Base-by-base conservation (phyloP, 2,329 filamentous ascomycete genomes). In the Pseudogymnoascus sp. region DNA sequence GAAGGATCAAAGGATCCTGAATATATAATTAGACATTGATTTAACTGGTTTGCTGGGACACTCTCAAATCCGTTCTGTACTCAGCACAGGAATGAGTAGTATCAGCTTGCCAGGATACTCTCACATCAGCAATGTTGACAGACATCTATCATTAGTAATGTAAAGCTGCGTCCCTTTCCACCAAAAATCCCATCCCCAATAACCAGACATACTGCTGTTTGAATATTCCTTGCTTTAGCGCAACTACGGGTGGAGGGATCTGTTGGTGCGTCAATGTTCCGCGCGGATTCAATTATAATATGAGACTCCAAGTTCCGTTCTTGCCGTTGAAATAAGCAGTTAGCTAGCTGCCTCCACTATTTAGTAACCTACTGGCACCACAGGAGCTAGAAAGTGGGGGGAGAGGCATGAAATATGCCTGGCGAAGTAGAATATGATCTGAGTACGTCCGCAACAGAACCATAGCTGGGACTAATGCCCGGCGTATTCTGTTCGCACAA, bases 321-420 rank as follows among this genome's bases (percentile, higher is more conserved):
- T 57, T 33, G 50, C 50, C 28, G 50, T 57, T 57, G 17, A 33
- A 57, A 57, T 57, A 57, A 57, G 50, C 50, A 19, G 50, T 33
- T 31, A 19, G 50, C 26, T 33, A 21, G 28, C 6, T 19, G 9
- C 26, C 26, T 33, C 50, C 28, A 33, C 15, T 33, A 57, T 57
- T 33, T 15, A 33, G 10, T 57, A 9, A 17, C 47, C 26, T 17
- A 17, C 26, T 26, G 28, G 17, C 50, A 28, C n/a, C 26, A 31
- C 50, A 3, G 5, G 28, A 13, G 50, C n/a, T 57, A 5, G 28
- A 57, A 57, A 33, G 50, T 57, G 28, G 50, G 28, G 26, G 28
- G 9, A 17, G 26, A 8, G 7, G 13, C 21, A 26, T 17, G 26
- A 17, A 57, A 57, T n/a, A 19, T 33, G 50, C 26, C 50, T 33